Evolutionary conservation across 1,284 basidiomycete species (phyloP), one percentile per base, ranked within the genome.

Genomic region (Trichosporon sp.): DNA sequence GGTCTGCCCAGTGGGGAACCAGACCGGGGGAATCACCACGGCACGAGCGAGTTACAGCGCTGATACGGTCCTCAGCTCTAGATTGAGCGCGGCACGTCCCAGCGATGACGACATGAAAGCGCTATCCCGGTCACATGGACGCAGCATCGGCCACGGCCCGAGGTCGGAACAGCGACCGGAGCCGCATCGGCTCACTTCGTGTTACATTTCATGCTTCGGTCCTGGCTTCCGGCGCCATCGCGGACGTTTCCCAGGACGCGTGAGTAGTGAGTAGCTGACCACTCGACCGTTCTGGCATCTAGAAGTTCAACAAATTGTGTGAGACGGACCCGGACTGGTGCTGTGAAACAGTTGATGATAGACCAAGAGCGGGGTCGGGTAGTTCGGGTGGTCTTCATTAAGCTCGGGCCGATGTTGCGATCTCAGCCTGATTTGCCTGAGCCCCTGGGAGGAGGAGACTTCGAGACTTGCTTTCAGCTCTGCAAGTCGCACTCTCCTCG

Each of bases 91-190:
- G 6, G 4, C 49, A 54, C 49, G 14, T 27, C 8, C 10, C 11
- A 31, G 27, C 25, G 25, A 54, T 54, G 49, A 54, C 49, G 49
- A 29, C 49, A 54, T 27, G 7, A 3, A 27, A 54, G 31, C 49
- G 16, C 49, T 54, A 54, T n/a, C 25, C 49, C 27, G 49, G 49
- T 54, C 49, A 54, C 49, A 54, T 54, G 49, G 27, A 54, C 49
- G n/a, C 6, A n/a, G n/a, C 49, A 5, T 54, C 27, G 49, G 49
- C 27, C 27, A 16, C n/a, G 49, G 49, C 14, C 40, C 40, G 40
- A 44, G 19, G 40, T 44, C 40, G 40, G 40, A 44, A 21, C 19
- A 23, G 19, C 40, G 19, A 44, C 40, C 40, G 40, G 40, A 44
- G 40, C 40, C 40, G 40, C 16, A 44, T 44, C 40, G 40, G 40